Percentiles rank a stretch among this genome's conserved stretches.
Evolutionary conservation across 2,329 filamentous ascomycete genomes (phyloP).

Genomic region (Alternaria arborescens): DNA sequence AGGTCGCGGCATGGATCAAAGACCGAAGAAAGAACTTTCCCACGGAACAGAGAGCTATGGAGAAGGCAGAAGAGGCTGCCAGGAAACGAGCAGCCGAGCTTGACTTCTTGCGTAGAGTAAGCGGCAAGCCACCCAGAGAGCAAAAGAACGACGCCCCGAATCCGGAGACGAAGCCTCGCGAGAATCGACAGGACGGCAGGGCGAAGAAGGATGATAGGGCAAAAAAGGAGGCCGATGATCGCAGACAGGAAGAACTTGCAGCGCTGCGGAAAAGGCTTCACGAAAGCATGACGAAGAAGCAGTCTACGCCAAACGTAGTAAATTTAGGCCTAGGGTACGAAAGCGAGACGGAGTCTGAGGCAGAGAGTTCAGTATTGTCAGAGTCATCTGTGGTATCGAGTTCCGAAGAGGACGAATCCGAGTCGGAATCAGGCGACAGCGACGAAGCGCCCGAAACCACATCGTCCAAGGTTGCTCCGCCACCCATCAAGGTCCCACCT

Average conservation of each 20-base stretch:
- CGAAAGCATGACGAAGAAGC: constrained; percentile 43
- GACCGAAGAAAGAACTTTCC: constrained; percentile 84
- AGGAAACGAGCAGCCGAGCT: constrained; percentile 44
- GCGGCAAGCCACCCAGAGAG: constrained; percentile 26
- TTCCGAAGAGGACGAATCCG: constrained; percentile 37
- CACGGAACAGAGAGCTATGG: constrained; percentile 74
- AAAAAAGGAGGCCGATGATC: constrained; percentile 4
- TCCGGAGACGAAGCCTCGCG: neutral
- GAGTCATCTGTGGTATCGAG: constrained; percentile 47
- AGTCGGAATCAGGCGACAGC: constrained; percentile 32
- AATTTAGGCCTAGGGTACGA: constrained; percentile 45
- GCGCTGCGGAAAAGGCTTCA: constrained; percentile 45
- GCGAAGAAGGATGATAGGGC: neutral
- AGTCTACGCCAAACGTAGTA: constrained; percentile 16
- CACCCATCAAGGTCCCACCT: constrained; percentile 25
- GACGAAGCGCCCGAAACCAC: constrained; percentile 47
- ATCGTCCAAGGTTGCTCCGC: constrained; percentile 46
- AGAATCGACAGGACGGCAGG: constrained; percentile 10
- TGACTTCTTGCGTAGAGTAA: constrained; percentile 50
- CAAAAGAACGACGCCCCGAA: neutral
- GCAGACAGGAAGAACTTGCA: constrained; percentile 37
- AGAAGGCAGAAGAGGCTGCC: constrained; percentile 63
- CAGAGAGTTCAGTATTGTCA: constrained; percentile 35
- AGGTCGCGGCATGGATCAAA: constrained; percentile 80
- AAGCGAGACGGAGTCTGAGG: constrained; percentile 38